These are phyloP conservation scores for Phaffia rhodozyma DNA, from an alignment of 1,284 basidiomycete genomes.

Conservation along the genomic window DNA sequence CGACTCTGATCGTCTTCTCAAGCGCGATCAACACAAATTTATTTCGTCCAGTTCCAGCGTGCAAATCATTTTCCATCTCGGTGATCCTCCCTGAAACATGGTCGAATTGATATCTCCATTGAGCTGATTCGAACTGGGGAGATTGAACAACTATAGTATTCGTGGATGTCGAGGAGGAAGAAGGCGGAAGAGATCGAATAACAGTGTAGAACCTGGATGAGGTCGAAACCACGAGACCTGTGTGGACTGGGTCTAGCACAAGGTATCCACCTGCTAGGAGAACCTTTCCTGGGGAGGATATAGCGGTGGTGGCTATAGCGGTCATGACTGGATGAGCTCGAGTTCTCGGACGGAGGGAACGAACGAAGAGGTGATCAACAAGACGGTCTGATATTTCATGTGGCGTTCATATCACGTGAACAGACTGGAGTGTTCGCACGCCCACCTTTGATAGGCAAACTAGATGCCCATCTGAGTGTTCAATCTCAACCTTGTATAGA, in stretches of 20 bases:
- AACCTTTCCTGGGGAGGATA: constrained; percentile 87
- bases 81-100: constrained; percentile 17
- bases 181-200: constrained; percentile 22
- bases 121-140: constrained; percentile 73
- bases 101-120: constrained; percentile 56
- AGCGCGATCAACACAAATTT: constrained; percentile 87
- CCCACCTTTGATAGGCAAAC: no score
- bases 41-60: constrained; percentile 43
- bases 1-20: constrained; percentile 58
- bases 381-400: no score
- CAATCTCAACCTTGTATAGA: no score
- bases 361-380: no score
- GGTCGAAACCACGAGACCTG: constrained; percentile 77
- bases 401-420: no score
- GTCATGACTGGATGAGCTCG: no score
- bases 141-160: constrained; percentile 59
- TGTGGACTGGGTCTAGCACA: constrained; percentile 70
- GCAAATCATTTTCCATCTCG: constrained; percentile 24
- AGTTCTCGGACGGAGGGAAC: no score
- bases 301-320: constrained; percentile 42
- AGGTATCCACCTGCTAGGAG: constrained; percentile 89
- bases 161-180: constrained; percentile 35
- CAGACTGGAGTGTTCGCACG: no score
- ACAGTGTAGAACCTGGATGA: constrained; percentile 83
- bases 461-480: no score